Evolutionary conservation across 495 filamentous ascomycete genomes (phyloP), one percentile per base, ranked within the genome.

Genomic region (Xylaria intraflava): DNA sequence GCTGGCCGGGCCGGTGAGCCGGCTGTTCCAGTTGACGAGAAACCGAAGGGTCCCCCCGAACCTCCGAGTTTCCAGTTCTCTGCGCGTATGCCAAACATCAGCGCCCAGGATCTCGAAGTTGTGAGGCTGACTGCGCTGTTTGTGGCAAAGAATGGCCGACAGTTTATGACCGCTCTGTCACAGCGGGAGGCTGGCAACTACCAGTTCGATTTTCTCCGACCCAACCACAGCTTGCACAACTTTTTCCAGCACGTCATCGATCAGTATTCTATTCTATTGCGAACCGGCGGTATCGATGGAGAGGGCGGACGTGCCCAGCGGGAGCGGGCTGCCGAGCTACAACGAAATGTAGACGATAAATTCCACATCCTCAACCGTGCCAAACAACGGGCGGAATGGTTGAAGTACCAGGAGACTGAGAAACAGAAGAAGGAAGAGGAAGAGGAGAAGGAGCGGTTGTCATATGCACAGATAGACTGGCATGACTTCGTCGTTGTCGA

Each of bases 401-500:
- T 86, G 49, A 89, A 87, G 64, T 86, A 83, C 64, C 86, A 90
- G 64, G 86, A 91, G 57, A 78, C 85, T 49, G 88, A 96, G 69
- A 95, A 92, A 67, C 80, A 83, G 51, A 86, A 89, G 76, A 86
- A 93, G 58, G 90, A 95, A 60, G 89, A 95, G 62, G 82, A 91
- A 56, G 86, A 85, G 40, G 89, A 95, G 65, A 83, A 87, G 61
- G 90, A 96, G 68, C 82, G 83, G 49, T 69, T 94, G 19, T 81
- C 88, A 56, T 97, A 92, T 62, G 85, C 87, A 8, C 85, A 92
- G 62, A 93, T 98, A 58, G 93, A 98, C 66, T 98, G 93, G 93
- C 90, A 96, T 61, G 93, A 97, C 68, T 97, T 97, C 58, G 86
- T 91, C 22, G 84, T 98, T 24, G 90, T 96, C 20, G 93, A 96